Conservation (phyloP, 148 eudicot genomes). For the Cornus florida region DNA sequence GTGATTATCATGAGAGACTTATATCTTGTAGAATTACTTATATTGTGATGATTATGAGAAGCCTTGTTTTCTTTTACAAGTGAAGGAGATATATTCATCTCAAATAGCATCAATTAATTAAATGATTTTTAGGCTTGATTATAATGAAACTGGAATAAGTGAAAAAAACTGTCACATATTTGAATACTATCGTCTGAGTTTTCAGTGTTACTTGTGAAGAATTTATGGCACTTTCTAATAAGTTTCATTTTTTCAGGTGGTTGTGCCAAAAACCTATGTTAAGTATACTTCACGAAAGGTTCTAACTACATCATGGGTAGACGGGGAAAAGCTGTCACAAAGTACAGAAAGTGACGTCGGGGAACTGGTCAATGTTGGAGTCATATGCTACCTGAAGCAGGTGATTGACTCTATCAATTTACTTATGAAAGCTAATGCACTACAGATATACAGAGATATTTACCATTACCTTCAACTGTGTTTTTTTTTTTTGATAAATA, state of each 20-base stretch:
- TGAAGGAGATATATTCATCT: background rate
- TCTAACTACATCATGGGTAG: slow-evolving; percentile 94
- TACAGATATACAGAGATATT: background rate
- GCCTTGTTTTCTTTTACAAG: background rate
- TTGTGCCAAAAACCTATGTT: slow-evolving; percentile 78
- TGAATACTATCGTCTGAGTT: background rate
- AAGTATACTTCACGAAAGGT: slow-evolving; percentile 97
- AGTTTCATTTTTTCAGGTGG: slow-evolving; percentile 53
- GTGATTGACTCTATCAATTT: slow-evolving; percentile 28
- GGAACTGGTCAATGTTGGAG: slow-evolving; percentile 96
- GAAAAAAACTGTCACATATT: background rate
- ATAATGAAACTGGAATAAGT: background rate
- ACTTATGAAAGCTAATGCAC: background rate
- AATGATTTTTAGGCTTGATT: background rate
- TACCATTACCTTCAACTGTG: background rate
- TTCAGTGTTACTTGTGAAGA: slow-evolving; percentile 2
- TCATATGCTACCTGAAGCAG: slow-evolving; percentile 99
- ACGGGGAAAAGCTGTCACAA: slow-evolving; percentile 97
- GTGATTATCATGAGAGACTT: too few species aligned
- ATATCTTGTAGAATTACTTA: background rate
- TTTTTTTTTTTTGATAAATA: background rate
- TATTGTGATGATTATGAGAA: background rate
- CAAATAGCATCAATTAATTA: background rate
- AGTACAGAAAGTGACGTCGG: slow-evolving; percentile 98
- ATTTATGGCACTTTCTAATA: background rate